phyloP scores from a whole-genome alignment of 805 yeast genomes.

The Wickerhamiella vanderwaltii region DNA sequence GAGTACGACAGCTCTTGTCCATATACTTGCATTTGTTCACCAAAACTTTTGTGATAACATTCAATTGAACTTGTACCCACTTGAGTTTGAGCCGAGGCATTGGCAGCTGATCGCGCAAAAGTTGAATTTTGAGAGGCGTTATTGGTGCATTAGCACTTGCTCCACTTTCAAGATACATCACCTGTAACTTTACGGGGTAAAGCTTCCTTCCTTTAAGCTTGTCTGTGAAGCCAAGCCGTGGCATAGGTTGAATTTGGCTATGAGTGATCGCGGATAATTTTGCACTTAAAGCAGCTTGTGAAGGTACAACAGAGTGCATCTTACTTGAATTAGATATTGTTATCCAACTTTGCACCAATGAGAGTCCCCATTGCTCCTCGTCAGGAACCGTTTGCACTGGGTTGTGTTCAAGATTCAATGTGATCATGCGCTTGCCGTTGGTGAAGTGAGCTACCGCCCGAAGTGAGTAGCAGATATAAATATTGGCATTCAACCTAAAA shows the following conservation, averaged over 20 bases:
- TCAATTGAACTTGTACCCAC: neutral
- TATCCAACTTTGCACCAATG: constrained; percentile 3
- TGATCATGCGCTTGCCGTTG: neutral
- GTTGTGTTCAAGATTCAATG: constrained; percentile 6
- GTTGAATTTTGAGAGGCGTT: neutral
- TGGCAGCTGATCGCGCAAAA: constrained; percentile 6
- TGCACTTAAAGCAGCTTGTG: neutral
- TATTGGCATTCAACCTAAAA: constrained; percentile 1
- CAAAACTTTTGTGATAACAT: constrained; percentile 1
- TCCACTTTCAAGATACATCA: constrained; percentile 4
- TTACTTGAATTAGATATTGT: neutral
- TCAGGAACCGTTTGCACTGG: constrained; percentile 5
- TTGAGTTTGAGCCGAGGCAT: neutral
- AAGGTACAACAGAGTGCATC: neutral
- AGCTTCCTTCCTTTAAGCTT: neutral
- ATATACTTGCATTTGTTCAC: constrained; percentile 7
- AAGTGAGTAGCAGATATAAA: constrained; percentile 2
- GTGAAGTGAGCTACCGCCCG: constrained; percentile 2
- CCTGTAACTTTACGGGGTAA: constrained; percentile 6
- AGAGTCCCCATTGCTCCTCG: constrained; percentile 9
- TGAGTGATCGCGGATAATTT: neutral
- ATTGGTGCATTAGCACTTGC: neutral
- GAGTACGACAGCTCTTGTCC: neutral
- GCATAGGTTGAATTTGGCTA: neutral
- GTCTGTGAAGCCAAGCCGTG: neutral